phyloP scores from a whole-genome alignment of 139 green algal genomes.

The Trebouxia sp. region DNA sequence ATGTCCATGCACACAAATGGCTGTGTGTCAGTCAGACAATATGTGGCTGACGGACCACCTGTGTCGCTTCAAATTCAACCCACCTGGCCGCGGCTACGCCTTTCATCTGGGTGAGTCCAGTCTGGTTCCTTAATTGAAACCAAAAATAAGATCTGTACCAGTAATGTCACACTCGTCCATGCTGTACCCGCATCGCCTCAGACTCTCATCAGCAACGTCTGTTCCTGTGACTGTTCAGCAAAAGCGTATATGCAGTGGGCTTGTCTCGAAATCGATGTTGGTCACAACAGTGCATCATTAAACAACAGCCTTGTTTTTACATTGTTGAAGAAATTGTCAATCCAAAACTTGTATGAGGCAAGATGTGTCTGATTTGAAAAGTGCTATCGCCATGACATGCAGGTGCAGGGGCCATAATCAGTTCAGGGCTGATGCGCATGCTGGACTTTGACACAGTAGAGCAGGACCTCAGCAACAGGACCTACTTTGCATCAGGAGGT shows the following conservation, averaged over 20 bases:
- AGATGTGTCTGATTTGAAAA: background rate
- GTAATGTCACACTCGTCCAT: background rate
- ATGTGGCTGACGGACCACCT: background rate
- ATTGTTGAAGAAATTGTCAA: background rate
- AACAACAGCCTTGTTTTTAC: background rate
- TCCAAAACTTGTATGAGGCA: background rate
- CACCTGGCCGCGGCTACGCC: background rate
- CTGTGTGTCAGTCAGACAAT: slow-evolving; percentile 10
- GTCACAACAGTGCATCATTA: background rate
- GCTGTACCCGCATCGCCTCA: background rate
- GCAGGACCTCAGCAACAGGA: background rate
- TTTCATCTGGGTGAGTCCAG: background rate
- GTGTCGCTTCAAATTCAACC: background rate
- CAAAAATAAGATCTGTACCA: background rate
- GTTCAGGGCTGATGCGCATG: slow-evolving; percentile 7
- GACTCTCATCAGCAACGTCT: background rate
- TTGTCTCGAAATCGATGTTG: background rate
- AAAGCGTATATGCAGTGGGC: too few relatives aligned
- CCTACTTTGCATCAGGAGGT: background rate
- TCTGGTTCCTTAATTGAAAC: background rate
- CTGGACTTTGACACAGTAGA: background rate
- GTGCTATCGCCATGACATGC: background rate
- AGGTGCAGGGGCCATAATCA: slow-evolving; percentile 29
- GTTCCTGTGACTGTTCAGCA: background rate
- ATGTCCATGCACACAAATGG: slow-evolving; percentile 13